Conservation (phyloP, 257 asterid species). For the Solanum sejunctum region DNA sequence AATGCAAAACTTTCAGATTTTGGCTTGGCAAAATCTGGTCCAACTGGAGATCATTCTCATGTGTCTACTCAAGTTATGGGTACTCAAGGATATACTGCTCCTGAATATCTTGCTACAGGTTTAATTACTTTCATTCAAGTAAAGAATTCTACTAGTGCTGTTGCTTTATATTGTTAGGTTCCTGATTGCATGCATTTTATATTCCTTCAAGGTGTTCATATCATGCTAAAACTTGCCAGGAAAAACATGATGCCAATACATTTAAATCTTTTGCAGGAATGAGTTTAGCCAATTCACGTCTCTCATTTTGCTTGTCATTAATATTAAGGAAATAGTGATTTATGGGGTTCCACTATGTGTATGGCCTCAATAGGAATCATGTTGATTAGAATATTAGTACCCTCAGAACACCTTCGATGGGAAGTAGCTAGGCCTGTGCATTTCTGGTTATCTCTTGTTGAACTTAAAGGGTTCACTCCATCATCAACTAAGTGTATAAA, state of each 20-base stretch:
- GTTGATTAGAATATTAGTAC: not conserved
- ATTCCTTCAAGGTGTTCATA: not conserved
- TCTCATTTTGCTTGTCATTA: not conserved
- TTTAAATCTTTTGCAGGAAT: not conserved
- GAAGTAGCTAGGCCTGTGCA: not conserved
- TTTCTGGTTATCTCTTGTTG: not conserved
- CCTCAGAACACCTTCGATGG: not conserved
- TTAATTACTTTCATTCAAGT: not conserved
- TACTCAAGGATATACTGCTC: conserved; percentile 30
- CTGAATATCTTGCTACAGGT: conserved; percentile 27
- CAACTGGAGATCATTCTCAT: conserved; percentile 24
- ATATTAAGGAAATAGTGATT: not conserved
- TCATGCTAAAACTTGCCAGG: not conserved
- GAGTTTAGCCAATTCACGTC: not conserved
- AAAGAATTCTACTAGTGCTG: not conserved
- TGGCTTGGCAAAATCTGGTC: conserved; percentile 27
- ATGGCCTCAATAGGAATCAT: not conserved
- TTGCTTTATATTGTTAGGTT: not conserved
- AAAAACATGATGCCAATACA: not conserved
- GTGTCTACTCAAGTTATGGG: conserved; percentile 26
- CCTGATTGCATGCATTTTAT: not conserved
- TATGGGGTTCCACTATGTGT: not conserved
- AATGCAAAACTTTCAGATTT: conserved; percentile 31
- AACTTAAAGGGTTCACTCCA: not conserved
- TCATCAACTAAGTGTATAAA: not conserved